Conservation (phyloP, 169 alveolate species). For the Babesia sp. region DNA sequence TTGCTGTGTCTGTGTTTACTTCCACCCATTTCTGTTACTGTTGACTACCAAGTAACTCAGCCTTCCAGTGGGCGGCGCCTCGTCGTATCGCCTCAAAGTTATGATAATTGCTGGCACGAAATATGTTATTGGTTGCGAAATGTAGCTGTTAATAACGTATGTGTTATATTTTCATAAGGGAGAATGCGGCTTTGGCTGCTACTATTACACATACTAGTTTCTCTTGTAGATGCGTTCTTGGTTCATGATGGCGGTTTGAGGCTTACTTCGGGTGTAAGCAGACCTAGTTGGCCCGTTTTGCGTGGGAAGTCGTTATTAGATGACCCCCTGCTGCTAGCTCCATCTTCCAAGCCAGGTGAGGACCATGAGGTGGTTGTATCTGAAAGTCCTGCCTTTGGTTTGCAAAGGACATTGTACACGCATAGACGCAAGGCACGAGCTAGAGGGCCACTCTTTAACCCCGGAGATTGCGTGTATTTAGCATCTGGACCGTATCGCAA, state of each 20-base stretch:
- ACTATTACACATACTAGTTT: background rate
- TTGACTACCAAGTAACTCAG: background rate
- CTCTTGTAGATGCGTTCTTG: background rate
- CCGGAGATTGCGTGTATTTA: constrained; percentile 53
- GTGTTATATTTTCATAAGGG: background rate
- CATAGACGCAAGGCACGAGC: constrained; percentile 9
- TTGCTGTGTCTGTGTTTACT: constrained; percentile 90
- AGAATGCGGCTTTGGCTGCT: constrained; percentile 33
- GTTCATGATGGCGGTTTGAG: background rate
- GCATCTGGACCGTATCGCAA: constrained; percentile 43
- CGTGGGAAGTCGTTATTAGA: constrained; percentile 29
- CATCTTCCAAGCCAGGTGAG: constrained; percentile 45
- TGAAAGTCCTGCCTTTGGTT: constrained; percentile 36
- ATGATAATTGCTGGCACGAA: background rate
- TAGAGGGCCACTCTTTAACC: constrained; percentile 22
- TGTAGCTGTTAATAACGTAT: background rate
- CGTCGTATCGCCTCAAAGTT: background rate
- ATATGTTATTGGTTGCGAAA: background rate
- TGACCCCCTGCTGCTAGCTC: constrained; percentile 60
- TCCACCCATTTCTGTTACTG: constrained; percentile 46
- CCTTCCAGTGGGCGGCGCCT: background rate
- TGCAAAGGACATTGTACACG: constrained; percentile 28
- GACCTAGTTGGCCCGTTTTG: background rate
- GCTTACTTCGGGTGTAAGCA: background rate
- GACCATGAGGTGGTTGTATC: constrained; percentile 45